A percentile compares a stretch with the other conserved stretches of the same genome.
These are phyloP conservation scores for Agroathelia rolfsii DNA, from an alignment of 1,284 basidiomycete genomes.

Conservation along the genomic window DNA sequence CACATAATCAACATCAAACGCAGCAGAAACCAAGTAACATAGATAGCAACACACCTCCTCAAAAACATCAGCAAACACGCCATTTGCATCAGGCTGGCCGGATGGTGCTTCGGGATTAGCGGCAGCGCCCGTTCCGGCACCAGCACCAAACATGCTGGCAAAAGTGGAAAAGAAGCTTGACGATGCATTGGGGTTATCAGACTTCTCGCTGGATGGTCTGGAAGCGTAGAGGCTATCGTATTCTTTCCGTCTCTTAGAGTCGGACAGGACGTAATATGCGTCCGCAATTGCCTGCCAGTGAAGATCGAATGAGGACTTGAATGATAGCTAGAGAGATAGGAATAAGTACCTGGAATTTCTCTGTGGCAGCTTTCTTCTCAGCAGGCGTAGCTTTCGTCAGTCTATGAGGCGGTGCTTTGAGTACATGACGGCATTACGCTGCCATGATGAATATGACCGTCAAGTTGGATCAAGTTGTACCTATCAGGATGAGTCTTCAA, in stretches of 20 bases:
- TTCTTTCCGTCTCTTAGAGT: conserved; percentile 67
- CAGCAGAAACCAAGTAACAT: neutral
- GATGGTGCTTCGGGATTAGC: conserved; percentile 21
- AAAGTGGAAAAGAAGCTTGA: conserved; percentile 74
- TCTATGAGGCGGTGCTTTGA: conserved; percentile 84
- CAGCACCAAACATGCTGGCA: conserved; percentile 49
- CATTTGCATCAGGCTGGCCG: conserved; percentile 62
- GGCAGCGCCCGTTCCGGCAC: conserved; percentile 21
- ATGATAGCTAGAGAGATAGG: neutral
- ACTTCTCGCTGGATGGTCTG: conserved; percentile 36
- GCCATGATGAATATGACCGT: conserved; percentile 10
- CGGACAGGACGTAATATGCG: conserved; percentile 92
- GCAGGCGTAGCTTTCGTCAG: conserved; percentile 63
- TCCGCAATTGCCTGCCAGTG: conserved; percentile 72
- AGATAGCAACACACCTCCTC: conserved; percentile 57
- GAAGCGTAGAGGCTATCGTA: conserved; percentile 68
- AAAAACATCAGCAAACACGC: conserved; percentile 83
- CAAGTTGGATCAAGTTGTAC: conserved; percentile 16
- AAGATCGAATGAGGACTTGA: conserved; percentile 2
- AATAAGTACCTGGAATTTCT: conserved; percentile 62
- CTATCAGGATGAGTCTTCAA: conserved; percentile 29
- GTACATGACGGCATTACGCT: conserved; percentile 11
- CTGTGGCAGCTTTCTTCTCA: conserved; percentile 70
- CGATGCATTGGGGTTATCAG: conserved; percentile 56
- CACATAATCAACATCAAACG: conserved; percentile 5